phyloP scores from a whole-genome alignment of 495 filamentous ascomycete genomes.

The Neurospora tetraspora region DNA sequence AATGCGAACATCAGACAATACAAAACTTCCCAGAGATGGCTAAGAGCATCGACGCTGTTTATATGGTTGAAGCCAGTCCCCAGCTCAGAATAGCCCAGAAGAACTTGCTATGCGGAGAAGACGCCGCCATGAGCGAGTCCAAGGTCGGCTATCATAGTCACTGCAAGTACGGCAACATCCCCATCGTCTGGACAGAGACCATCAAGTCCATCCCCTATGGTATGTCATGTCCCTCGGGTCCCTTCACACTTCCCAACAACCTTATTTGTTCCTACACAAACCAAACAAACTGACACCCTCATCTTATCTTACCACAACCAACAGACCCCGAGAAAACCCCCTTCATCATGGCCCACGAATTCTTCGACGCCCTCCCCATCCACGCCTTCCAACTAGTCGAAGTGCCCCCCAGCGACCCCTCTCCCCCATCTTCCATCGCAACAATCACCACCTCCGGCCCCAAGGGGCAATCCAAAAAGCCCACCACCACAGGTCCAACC shows the following conservation, averaged over 20 bases:
- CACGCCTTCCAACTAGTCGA: conserved; percentile 76
- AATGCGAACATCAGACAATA: conserved; percentile 51
- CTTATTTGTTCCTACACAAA: too few species aligned
- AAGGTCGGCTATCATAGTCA: conserved; percentile 66
- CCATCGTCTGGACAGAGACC: conserved; percentile 85
- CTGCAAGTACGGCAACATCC: conserved; percentile 62
- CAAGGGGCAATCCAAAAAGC: conserved; percentile 22
- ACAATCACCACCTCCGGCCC: background rate
- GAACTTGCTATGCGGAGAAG: conserved; percentile 69
- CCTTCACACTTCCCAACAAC: conserved; percentile 7
- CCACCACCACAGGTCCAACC: conserved; percentile 25
- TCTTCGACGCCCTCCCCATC: conserved; percentile 98
- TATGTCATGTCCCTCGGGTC: background rate
- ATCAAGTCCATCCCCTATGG: conserved; percentile 65
- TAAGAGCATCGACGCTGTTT: conserved; percentile 69
- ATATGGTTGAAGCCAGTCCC: conserved; percentile 82
- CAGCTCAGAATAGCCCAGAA: conserved; percentile 67
- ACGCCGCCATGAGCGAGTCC: conserved; percentile 52
- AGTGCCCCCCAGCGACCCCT: too few species aligned
- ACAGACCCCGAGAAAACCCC: conserved; percentile 55
- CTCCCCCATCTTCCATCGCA: conserved; percentile 27
- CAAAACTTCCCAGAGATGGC: conserved; percentile 70
- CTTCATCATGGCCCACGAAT: conserved; percentile 93
- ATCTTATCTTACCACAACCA: too few species aligned
- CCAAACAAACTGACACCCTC: background rate